Evolutionary conservation across 23 red algal species (phyloP).

Genomic region (Gracilariopsis chorda): DNA sequence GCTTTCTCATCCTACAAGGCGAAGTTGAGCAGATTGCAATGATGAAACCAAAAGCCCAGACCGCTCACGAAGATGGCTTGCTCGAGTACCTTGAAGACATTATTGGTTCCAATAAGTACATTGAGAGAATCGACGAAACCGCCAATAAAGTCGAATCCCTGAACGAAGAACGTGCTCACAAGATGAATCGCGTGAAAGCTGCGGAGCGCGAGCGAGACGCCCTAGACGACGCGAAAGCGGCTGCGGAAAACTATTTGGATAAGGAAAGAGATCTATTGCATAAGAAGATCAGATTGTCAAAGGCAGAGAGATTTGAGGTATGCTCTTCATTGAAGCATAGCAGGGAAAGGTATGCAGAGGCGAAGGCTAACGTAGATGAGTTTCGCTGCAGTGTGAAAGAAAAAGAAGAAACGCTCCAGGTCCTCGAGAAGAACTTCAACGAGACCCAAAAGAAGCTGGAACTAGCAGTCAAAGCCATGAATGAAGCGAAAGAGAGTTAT

Average conservation of each 20-base stretch:
- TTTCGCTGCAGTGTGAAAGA: conserved; percentile 40
- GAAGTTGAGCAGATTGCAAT: conserved; percentile 98
- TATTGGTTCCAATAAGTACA: conserved; percentile 74
- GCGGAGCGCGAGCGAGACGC: conserved; percentile 77
- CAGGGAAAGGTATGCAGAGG: conserved; percentile 6
- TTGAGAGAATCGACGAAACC: conserved; percentile 52
- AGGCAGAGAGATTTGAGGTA: not conserved
- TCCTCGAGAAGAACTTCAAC: conserved; percentile 46
- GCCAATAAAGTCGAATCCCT: conserved; percentile 47
- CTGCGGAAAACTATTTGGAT: conserved; percentile 87
- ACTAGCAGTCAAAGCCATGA: conserved; percentile 32
- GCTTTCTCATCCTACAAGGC: conserved; percentile 99
- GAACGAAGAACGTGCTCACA: conserved; percentile 78
- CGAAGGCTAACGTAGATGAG: conserved; percentile 24
- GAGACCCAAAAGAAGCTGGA: conserved; percentile 43
- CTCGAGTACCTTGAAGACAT: conserved; percentile 99
- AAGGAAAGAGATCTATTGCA: conserved; percentile 67
- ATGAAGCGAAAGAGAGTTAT: conserved; percentile 63
- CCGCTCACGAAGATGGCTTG: conserved; percentile 82
- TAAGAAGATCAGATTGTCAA: conserved; percentile 45
- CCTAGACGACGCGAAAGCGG: conserved; percentile 79
- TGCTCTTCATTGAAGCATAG: not conserved
- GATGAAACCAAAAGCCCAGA: conserved; percentile 88
- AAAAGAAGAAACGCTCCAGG: conserved; percentile 31
- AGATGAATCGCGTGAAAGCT: conserved; percentile 86